Evolutionary conservation across 768 basidiomycete species (phyloP).

Genomic region (Albatrellus ellisii): DNA sequence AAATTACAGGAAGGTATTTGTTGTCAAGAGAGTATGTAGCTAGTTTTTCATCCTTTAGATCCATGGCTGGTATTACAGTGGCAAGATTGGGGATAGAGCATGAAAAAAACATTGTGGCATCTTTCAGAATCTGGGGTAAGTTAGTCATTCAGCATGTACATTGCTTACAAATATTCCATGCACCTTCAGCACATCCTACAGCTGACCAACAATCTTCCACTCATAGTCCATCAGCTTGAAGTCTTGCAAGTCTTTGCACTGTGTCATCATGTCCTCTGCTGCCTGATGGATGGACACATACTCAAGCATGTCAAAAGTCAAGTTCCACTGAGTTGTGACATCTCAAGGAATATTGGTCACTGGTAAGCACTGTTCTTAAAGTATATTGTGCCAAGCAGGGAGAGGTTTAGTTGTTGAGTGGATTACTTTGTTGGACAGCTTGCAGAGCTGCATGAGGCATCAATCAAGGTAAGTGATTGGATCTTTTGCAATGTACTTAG

Average conservation of each 20-base stretch:
- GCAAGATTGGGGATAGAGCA: constrained; percentile 10
- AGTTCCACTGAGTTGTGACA: not conserved
- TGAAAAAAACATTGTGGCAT: constrained; percentile 14
- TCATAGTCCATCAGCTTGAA: not conserved
- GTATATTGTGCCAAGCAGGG: not conserved
- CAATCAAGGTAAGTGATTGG: not conserved
- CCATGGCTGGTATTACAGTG: constrained; percentile 19
- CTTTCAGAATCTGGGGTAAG: too few species aligned
- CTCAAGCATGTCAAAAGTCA: not conserved
- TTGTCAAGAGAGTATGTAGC: constrained; percentile 1
- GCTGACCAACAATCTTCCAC: too few species aligned
- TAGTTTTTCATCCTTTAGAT: constrained; percentile 17
- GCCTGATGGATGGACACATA: not conserved
- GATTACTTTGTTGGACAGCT: not conserved
- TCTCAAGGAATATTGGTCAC: not conserved
- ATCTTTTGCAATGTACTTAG: not conserved
- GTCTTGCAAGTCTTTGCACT: not conserved
- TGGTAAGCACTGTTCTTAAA: not conserved
- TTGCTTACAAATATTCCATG: too few species aligned
- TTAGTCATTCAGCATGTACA: too few species aligned
- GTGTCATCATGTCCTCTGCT: not conserved
- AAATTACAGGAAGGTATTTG: constrained; percentile 1
- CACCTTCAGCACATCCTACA: too few species aligned
- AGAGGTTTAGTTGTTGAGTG: not conserved
- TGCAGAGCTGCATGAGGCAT: not conserved